Evolutionary conservation across 805 yeast species (phyloP), one percentile per base, ranked within the genome.

Genomic region (Zygotorulaspora florentina): DNA sequence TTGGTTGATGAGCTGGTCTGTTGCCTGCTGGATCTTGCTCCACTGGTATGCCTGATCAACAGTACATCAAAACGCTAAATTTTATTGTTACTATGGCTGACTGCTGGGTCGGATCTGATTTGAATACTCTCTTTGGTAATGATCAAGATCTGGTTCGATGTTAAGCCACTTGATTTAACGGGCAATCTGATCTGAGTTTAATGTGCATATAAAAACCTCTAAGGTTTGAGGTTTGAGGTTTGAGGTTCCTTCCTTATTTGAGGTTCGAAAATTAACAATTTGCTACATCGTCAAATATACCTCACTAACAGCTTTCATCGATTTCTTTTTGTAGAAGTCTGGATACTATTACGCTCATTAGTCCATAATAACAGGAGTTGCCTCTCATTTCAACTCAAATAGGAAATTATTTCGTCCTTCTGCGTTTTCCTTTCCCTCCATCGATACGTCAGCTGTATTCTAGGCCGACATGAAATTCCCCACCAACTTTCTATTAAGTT

Each of bases 401-500:
- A 20, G 25, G 25, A 20, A 20, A 20, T 20, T 20, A 7, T 20
- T 20, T 20, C 25, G 25, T n/a, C n/a, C n/a, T n/a, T n/a, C n/a
- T n/a, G n/a, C 29, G 29, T 27, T 27, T 11, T 11, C 29, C 29
- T 27, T 27, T 27, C 8, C 29, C 33, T 13, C 15, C 4, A 20
- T 35, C 18, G 12, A 36, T 36, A 25, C 16, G 20, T 20, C 20
- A 18, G 10, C 13, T 36, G 12, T 10, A 17, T 36, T 20, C 23
- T 16, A 25, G 13, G 33, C 15, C 29, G 35, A 34, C 35, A 40
- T 45, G 45, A 25, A 40, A 17, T 17, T 33, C 18, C 18, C 28
- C 17, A 30, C 26, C 39, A 40, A 40, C 17, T 18, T 37, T 25
- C 17, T 45, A 27, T 29, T 41, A 35, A 40, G 33, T 29, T 38